A percentile compares a stretch with the other conserved stretches of the same genome.
Conservation (phyloP, 2,329 filamentous ascomycete species). For the Fusarium sp. region DNA sequence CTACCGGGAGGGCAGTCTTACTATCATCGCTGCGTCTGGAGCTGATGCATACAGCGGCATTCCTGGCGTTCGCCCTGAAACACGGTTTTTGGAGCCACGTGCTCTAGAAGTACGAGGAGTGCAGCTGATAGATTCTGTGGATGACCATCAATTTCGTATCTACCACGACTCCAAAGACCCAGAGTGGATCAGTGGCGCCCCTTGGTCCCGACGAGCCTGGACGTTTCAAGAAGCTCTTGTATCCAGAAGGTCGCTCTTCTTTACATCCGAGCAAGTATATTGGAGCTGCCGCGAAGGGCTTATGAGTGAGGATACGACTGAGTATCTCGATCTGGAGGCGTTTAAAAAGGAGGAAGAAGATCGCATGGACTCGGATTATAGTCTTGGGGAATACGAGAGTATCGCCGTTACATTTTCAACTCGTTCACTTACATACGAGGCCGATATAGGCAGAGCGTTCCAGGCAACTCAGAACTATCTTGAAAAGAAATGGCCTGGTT, state of each 20-base stretch:
- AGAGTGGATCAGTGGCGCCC: neutral
- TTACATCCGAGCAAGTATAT: neutral
- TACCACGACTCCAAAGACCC: neutral
- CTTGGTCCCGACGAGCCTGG: neutral
- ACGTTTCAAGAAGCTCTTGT: neutral
- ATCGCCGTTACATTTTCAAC: neutral
- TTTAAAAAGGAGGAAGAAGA: neutral
- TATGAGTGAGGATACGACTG: neutral
- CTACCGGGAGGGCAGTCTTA: neutral
- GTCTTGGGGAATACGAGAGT: neutral
- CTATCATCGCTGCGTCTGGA: neutral
- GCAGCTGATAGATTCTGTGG: neutral
- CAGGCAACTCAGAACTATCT: neutral
- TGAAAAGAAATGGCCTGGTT: neutral
- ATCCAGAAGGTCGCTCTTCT: neutral
- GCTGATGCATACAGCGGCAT: neutral
- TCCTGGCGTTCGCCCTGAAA: accelerated
- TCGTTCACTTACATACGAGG: neutral
- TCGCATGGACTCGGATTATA: neutral
- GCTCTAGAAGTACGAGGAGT: neutral
- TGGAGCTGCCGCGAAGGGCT: neutral
- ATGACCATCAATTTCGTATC: neutral
- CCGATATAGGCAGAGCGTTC: neutral
- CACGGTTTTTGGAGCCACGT: neutral
- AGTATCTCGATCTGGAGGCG: neutral